Conservation (phyloP, 805 yeast genomes). For the Suhomyces canberraensis region DNA sequence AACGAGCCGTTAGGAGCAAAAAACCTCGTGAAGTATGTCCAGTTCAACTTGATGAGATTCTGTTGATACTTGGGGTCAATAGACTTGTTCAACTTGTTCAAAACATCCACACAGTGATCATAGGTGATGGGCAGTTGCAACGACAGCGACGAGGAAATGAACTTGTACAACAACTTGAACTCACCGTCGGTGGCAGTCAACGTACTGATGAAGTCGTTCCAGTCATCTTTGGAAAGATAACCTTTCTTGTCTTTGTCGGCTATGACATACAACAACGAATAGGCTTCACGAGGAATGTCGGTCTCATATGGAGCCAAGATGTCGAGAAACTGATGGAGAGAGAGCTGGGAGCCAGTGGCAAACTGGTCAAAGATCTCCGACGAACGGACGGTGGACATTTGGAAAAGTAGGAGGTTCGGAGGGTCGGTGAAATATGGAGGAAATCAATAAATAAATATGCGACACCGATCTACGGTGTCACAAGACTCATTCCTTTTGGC, state of each 20-base stretch:
- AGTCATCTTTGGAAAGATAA: constrained; percentile 63
- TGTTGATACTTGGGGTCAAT: constrained; percentile 42
- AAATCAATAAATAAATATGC: background rate
- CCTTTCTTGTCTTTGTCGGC: constrained; percentile 77
- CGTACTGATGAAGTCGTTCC: constrained; percentile 64
- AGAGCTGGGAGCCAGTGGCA: constrained; percentile 28
- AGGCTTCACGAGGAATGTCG: constrained; percentile 37
- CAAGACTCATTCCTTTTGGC: too few relatives aligned
- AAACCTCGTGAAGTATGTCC: constrained; percentile 40
- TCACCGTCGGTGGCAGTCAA: constrained; percentile 41
- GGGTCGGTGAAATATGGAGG: background rate
- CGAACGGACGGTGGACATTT: constrained; percentile 1
- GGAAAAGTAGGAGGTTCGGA: background rate
- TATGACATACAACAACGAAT: constrained; percentile 64
- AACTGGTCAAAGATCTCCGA: constrained; percentile 39
- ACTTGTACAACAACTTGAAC: constrained; percentile 50
- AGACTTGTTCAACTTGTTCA: constrained; percentile 37
- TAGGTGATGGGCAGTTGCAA: constrained; percentile 20
- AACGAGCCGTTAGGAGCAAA: constrained; percentile 40
- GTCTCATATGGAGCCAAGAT: constrained; percentile 40
- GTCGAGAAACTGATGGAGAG: constrained; percentile 35
- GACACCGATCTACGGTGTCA: too few relatives aligned
- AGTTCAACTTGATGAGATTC: constrained; percentile 39
- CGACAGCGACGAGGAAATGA: constrained; percentile 26
- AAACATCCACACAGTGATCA: constrained; percentile 32